Evolutionary conservation across 164 flowering plant species (phyloP), one percentile per base, ranked within the genome.

Genomic region (Euptelea pleiosperma): DNA sequence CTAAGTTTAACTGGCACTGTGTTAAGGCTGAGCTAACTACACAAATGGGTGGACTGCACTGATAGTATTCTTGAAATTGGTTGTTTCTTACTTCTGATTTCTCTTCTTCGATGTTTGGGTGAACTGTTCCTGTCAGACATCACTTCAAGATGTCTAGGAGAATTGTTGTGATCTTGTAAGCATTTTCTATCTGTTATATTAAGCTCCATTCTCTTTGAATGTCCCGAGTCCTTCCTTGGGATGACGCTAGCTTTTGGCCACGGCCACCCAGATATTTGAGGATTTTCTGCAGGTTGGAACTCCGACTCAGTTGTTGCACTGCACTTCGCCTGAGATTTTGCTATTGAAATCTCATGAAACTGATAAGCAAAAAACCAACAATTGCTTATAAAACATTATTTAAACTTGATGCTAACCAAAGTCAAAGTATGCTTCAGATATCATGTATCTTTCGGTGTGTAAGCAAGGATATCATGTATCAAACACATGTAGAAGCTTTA

Each of bases 311-410:
- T 55, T 18, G 12, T 5, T 19, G 10, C 21, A 40, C 52, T 48
- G n/a, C 52, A 16, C 52, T 48, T 29, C 14, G n/a, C 35, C 52
- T 5, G 34, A 48, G 52, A 48, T 16, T 25, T 48, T 48, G 52
- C 29, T 2, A 6, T 34, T 48, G 19, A n/a, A 2, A 9, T 16
- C 3, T 19, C 35, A 22, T 22, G 45, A 42, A n/a, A 26, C 52
- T 48, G 52, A 29, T n/a, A n/a, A n/a, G n/a, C n/a, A 26, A 48
- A 28, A 1, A 48, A 48, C n/a, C 52, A 48, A 29, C 10, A 48
- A 28, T 11, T 28, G 4, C 21, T 28, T 9, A 48, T 28, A 48
- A 48, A 33, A 33, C 11, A 48, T 48, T 48, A 48, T 6, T 15
- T 21, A 5, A n/a, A 28, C 52, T 26, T 29, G 5, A 5, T 15